Conservation (phyloP, 176 grass and related monocot species). For the Juncus effusus region DNA sequence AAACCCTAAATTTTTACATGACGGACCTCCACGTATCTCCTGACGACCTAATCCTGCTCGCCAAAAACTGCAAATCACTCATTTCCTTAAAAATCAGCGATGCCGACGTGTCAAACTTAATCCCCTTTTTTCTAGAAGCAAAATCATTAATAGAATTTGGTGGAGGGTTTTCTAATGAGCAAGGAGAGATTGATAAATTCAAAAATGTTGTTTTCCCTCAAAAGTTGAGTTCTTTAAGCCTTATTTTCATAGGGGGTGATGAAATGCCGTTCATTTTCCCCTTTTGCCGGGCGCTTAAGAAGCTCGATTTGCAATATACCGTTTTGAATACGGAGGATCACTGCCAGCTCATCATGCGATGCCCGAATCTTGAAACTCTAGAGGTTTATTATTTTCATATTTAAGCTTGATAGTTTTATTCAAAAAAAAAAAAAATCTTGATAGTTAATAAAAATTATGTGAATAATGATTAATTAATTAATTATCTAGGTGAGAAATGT, state of each 20-base stretch:
- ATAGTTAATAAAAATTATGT: no score
- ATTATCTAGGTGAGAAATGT: constrained; percentile 9
- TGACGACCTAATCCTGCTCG: constrained; percentile 57
- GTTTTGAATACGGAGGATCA: constrained; percentile 83
- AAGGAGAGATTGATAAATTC: constrained; percentile 49
- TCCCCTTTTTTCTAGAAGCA: constrained; percentile 46
- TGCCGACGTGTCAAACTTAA: constrained; percentile 56
- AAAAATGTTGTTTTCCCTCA: constrained; percentile 53
- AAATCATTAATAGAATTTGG: constrained; percentile 63
- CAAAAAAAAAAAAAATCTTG: not conserved
- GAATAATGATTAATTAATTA: not conserved
- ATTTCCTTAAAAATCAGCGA: constrained; percentile 78
- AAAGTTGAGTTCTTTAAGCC: constrained; percentile 55
- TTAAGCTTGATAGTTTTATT: not conserved
- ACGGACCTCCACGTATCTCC: constrained; percentile 47
- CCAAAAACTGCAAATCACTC: constrained; percentile 55
- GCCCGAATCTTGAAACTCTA: constrained; percentile 68
- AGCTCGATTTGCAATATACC: constrained; percentile 79
- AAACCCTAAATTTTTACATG: constrained; percentile 66
- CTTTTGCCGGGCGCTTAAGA: constrained; percentile 62
- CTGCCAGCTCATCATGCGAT: constrained; percentile 68
- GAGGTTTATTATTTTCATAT: constrained; percentile 35
- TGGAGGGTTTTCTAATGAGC: constrained; percentile 54
- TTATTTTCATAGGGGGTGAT: constrained; percentile 70
- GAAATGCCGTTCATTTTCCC: constrained; percentile 56